A percentile compares a stretch with the other conserved stretches of the same genome.
phyloP scores from a whole-genome alignment of 2,329 filamentous ascomycete genomes.

The Aspergillus sp. region DNA sequence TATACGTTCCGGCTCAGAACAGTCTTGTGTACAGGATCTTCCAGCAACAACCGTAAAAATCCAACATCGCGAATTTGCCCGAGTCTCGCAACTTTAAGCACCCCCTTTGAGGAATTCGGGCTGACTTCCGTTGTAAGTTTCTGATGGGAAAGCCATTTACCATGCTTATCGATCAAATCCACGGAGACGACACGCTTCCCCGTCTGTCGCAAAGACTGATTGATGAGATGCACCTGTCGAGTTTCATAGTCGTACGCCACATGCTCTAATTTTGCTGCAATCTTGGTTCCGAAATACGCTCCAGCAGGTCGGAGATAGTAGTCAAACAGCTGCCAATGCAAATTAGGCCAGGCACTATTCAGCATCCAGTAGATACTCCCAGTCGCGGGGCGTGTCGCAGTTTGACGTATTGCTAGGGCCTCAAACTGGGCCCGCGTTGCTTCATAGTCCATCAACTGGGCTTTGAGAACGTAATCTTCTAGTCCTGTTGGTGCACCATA shows the following conservation, averaged over 20 bases:
- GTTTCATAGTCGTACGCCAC: slow-evolving; percentile 55
- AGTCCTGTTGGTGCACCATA: slow-evolving; percentile 53
- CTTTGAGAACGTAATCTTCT: slow-evolving; percentile 58
- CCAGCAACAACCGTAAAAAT: slow-evolving; percentile 52
- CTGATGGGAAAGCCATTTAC: slow-evolving; percentile 40
- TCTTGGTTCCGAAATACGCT: slow-evolving; percentile 59
- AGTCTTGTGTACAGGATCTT: slow-evolving; percentile 22
- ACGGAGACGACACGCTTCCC: slow-evolving; percentile 46
- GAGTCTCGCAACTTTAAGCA: slow-evolving; percentile 32
- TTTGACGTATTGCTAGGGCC: slow-evolving; percentile 53
- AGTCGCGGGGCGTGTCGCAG: slow-evolving; percentile 51
- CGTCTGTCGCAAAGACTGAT: slow-evolving; percentile 45
- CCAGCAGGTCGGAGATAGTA: slow-evolving; percentile 60
- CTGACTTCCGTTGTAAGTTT: slow-evolving; percentile 33
- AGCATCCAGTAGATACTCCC: slow-evolving; percentile 67
- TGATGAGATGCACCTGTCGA: slow-evolving; percentile 51
- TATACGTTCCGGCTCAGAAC: slow-evolving; percentile 59
- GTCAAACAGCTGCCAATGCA: slow-evolving; percentile 66
- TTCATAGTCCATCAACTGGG: slow-evolving; percentile 64
- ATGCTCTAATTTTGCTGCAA: slow-evolving; percentile 51
- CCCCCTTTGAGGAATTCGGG: slow-evolving; percentile 46
- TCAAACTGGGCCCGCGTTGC: slow-evolving; percentile 60
- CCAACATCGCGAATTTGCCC: slow-evolving; percentile 41
- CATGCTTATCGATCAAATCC: slow-evolving; percentile 51
- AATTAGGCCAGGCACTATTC: slow-evolving; percentile 62